phyloP scores from a whole-genome alignment of 805 yeast genomes.

The Yarrowia divulgata region DNA sequence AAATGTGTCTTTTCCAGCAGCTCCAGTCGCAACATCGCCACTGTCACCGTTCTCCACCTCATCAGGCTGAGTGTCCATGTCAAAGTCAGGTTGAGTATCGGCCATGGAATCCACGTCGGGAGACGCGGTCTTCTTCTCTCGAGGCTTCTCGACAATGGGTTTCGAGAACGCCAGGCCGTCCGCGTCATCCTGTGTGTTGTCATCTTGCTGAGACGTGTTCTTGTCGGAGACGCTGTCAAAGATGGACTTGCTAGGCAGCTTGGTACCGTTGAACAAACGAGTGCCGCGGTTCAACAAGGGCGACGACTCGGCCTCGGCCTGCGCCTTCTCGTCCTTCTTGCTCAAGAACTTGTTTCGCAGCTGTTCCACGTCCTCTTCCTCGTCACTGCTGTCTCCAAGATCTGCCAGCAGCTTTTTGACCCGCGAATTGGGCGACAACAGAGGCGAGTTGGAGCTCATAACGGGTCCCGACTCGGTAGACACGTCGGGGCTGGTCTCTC shows the following conservation, averaged over 20 bases:
- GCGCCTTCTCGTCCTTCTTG: background rate
- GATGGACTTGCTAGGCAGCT: conserved; percentile 7
- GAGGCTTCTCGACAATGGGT: background rate
- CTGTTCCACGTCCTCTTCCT: conserved; percentile 33
- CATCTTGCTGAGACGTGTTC: background rate
- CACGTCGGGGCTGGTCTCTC: background rate
- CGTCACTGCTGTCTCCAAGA: conserved; percentile 23
- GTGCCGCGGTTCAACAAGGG: background rate
- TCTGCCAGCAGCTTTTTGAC: conserved; percentile 31
- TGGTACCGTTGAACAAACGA: background rate
- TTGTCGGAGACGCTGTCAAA: background rate
- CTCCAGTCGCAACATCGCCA: background rate
- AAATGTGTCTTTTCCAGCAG: background rate
- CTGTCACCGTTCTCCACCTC: background rate
- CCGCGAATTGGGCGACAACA: conserved; percentile 36
- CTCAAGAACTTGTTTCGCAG: conserved; percentile 22
- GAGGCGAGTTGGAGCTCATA: conserved; percentile 8
- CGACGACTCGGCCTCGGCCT: background rate
- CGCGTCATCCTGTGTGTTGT: conserved; percentile 13
- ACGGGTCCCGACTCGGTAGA: background rate
- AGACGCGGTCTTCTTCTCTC: background rate
- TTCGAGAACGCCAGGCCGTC: background rate
- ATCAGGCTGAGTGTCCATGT: conserved; percentile 15
- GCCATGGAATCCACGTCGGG: conserved; percentile 8
- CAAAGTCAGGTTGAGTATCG: conserved; percentile 4